Evolutionary conservation across 495 filamentous ascomycete species (phyloP).

Genomic region (Pseudevernia furfuracea): DNA sequence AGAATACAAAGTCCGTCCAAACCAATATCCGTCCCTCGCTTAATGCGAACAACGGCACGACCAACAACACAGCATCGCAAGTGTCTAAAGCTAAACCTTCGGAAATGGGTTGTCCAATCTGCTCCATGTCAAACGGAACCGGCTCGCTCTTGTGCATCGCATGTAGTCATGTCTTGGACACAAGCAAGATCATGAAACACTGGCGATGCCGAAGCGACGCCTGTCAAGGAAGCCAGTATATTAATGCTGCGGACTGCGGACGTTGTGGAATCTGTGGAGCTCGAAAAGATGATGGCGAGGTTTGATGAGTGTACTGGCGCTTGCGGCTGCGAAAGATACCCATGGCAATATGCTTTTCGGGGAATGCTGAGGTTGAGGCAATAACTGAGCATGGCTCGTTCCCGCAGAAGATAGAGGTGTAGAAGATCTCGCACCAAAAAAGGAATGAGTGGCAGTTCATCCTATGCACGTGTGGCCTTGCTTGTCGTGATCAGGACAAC

Average conservation of each 20-base stretch:
- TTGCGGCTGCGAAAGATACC: not conserved
- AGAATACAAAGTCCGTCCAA: not conserved
- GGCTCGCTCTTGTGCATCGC: conserved; percentile 48
- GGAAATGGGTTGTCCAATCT: conserved; percentile 45
- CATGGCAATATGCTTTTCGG: not conserved
- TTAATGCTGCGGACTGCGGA: conserved; percentile 58
- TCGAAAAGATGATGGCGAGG: conserved; percentile 7
- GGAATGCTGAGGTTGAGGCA: not conserved
- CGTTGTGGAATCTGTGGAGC: conserved; percentile 59
- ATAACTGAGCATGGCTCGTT: not conserved
- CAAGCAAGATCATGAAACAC: conserved; percentile 37
- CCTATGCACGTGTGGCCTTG: too few species aligned
- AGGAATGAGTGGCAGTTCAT: too few species aligned
- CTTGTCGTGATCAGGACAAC: too few species aligned
- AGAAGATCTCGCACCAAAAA: too few species aligned
- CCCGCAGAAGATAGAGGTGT: not conserved
- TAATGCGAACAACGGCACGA: not conserved
- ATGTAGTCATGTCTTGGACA: conserved; percentile 59
- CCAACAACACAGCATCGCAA: not conserved
- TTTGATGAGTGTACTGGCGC: not conserved
- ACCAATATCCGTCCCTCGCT: not conserved
- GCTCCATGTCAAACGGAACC: conserved; percentile 51
- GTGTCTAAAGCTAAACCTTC: not conserved
- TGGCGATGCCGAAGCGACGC: conserved; percentile 53
- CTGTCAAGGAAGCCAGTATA: conserved; percentile 48